These are phyloP conservation scores for Populus pruinosa DNA, from an alignment of 345 rosid species.

Conservation along the genomic window DNA sequence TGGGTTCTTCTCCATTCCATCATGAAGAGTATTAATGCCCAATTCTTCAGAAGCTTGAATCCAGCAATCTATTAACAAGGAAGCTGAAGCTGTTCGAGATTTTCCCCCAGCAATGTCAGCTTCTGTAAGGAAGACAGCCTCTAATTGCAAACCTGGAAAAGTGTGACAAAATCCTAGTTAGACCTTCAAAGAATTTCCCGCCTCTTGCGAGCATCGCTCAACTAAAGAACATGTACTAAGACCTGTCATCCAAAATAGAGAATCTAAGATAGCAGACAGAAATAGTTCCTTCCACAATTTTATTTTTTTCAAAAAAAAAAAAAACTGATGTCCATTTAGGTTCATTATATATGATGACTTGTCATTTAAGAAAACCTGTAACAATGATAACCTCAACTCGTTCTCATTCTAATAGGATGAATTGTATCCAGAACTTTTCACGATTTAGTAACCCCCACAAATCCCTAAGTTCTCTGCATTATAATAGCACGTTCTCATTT, in stretches of 20 bases:
- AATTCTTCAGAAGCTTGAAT: conserved; percentile 54
- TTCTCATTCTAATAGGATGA: too few relatives aligned
- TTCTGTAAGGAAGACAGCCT: conserved; percentile 67
- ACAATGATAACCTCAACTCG: not conserved
- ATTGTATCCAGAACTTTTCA: not conserved
- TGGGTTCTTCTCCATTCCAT: conserved; percentile 26
- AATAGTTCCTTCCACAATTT: too few relatives aligned
- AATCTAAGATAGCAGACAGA: too few relatives aligned
- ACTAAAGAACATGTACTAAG: not conserved
- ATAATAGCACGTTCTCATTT: not conserved
- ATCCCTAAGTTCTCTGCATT: too few relatives aligned
- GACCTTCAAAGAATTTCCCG: not conserved
- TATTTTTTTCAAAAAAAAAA: too few relatives aligned
- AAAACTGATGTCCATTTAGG: not conserved
- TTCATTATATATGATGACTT: not conserved
- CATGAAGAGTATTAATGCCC: conserved; percentile 32
- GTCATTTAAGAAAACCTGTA: not conserved
- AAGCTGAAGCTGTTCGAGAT: conserved; percentile 54
- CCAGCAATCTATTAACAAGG: conserved; percentile 61
- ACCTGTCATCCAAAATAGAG: not conserved
- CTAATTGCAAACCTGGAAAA: conserved; percentile 46
- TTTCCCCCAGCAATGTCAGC: conserved; percentile 64
- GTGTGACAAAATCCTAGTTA: conserved; percentile 4
- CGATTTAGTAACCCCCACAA: not conserved
- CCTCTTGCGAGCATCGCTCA: not conserved